Evolutionary conservation across 2,329 filamentous ascomycete genomes (phyloP).

Genomic region (Aaosphaeria pasadenensis): DNA sequence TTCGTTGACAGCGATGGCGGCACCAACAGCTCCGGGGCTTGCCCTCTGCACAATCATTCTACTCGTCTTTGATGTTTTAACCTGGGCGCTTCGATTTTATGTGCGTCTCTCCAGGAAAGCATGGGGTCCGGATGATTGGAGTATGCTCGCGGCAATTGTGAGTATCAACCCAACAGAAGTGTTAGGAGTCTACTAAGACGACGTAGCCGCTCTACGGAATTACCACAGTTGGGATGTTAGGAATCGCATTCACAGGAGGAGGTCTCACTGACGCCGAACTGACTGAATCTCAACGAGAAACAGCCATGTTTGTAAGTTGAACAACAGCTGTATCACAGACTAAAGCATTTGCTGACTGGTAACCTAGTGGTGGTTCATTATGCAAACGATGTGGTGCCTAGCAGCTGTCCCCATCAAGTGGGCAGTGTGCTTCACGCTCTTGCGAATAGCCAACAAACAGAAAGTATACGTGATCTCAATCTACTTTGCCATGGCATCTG

Average conservation of each 20-base stretch:
- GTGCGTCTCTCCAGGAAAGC: not conserved
- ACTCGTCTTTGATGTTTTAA: not conserved
- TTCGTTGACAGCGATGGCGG: not conserved
- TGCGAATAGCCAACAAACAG: not conserved
- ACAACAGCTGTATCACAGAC: no score
- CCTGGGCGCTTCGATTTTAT: not conserved
- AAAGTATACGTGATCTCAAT: not conserved
- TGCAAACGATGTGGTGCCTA: not conserved
- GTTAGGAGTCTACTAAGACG: no score
- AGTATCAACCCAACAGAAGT: not conserved
- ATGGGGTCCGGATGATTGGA: not conserved
- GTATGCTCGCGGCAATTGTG: not conserved
- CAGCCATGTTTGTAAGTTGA: no score
- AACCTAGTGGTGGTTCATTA: not conserved
- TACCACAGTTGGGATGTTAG: no score
- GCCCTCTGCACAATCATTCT: not conserved
- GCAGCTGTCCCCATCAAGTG: not conserved
- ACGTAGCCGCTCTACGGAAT: no score
- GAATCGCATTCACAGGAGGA: no score
- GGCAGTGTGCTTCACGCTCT: not conserved
- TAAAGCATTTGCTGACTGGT: no score
- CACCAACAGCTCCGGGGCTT: not conserved
- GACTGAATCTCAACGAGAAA: no score
- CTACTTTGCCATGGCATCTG: not conserved
- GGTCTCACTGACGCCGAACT: no score